Percentiles rank a stretch among this genome's conserved stretches.
Conservation (phyloP, 331 rosid genomes). For the Pyrus hybrid region DNA sequence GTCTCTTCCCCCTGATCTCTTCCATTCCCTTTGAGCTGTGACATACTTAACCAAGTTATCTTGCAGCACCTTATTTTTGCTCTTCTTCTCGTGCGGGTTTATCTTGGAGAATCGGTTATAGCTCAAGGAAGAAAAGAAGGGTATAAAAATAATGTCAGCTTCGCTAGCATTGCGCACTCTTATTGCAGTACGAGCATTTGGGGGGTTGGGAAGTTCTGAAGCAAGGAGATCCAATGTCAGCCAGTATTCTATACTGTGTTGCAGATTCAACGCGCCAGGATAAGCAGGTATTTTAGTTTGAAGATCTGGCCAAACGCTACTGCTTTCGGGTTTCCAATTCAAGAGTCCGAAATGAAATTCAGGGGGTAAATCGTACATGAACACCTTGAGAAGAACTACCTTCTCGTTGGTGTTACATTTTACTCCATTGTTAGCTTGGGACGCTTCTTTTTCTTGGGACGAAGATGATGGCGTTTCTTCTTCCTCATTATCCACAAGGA, state of each 20-base stretch:
- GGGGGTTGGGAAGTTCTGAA: conserved; percentile 36
- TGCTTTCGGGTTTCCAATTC: conserved; percentile 44
- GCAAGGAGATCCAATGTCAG: conserved; percentile 73
- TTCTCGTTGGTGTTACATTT: conserved; percentile 17
- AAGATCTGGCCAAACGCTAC: conserved; percentile 64
- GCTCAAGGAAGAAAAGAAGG: conserved; percentile 76
- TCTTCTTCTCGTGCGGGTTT: conserved; percentile 28
- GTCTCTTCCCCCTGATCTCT: conserved; percentile 59
- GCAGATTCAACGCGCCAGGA: conserved; percentile 77
- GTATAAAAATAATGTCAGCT: conserved; percentile 68
- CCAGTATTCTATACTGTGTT: conserved; percentile 89
- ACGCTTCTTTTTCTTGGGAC: conserved; percentile 1
- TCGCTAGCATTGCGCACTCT: conserved; percentile 61
- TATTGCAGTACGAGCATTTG: conserved; percentile 23
- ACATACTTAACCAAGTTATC: conserved; percentile 48
- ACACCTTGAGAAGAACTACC: conserved; percentile 34
- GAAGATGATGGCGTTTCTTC: conserved; percentile 8
- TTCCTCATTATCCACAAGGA: conserved; percentile 31
- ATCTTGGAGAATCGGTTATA: conserved; percentile 46
- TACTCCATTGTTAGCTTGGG: conserved; percentile 4
- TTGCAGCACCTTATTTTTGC: conserved; percentile 47
- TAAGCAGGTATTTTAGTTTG: conserved; percentile 30
- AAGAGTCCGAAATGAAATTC: conserved; percentile 71
- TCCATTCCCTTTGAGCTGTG: conserved; percentile 60
- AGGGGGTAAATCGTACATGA: conserved; percentile 67